A percentile compares a stretch with the other conserved stretches of the same genome.
phyloP scores from a whole-genome alignment of 805 yeast species.

The Myxozyma sirexii region DNA sequence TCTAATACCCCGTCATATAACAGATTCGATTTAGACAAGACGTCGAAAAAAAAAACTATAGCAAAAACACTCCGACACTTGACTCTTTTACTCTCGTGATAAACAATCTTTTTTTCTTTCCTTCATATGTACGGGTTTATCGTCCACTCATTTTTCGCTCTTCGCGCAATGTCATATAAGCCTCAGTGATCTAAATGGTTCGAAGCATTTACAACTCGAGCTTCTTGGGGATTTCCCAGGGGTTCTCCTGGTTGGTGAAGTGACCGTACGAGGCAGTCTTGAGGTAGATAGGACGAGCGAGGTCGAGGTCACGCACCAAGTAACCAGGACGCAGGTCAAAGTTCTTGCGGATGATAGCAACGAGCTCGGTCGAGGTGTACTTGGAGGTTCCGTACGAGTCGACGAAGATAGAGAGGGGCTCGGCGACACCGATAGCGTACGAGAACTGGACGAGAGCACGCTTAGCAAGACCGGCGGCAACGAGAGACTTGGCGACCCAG shows the following conservation, averaged over 20 bases:
- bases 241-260: constrained; percentile 97
- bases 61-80: neutral
- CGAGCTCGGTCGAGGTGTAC: constrained; percentile 85
- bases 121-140: constrained; percentile 1
- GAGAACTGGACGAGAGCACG: constrained; percentile 98
- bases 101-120: neutral
- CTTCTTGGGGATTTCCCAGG: constrained; percentile 94
- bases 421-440: constrained; percentile 99
- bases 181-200: neutral
- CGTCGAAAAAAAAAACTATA: neutral
- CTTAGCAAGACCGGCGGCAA: constrained; percentile 90
- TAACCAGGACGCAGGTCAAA: constrained; percentile 99
- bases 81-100: neutral
- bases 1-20: neutral
- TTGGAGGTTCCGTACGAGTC: constrained; percentile 98
- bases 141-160: neutral
- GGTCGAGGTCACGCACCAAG: constrained; percentile 91
- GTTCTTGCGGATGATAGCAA: constrained; percentile 87
- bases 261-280: constrained; percentile 99
- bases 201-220: constrained; percentile 43
- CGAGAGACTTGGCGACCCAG: constrained; percentile 99
- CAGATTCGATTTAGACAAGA: neutral
- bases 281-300: constrained; percentile 98
- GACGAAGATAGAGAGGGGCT: constrained; percentile 95
- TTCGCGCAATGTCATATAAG: neutral